Percentiles rank a stretch among this genome's conserved stretches.
phyloP scores from a whole-genome alignment of 2,329 filamentous ascomycete genomes.

The Hypoxylon sp. region DNA sequence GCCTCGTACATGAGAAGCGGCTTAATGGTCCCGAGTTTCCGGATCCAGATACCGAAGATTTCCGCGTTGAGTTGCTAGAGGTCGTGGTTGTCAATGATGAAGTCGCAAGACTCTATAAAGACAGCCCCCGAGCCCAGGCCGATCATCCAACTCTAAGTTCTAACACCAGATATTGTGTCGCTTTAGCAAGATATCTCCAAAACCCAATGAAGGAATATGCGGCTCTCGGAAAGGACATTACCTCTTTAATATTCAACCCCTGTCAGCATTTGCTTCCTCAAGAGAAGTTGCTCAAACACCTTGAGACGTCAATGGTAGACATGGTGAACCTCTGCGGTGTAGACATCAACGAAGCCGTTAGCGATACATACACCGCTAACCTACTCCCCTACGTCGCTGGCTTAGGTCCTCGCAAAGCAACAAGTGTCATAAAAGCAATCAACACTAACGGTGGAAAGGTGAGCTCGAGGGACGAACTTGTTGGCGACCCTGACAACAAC shows the following conservation, averaged over 20 bases:
- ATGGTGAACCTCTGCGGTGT: conserved; percentile 98
- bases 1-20: conserved; percentile 82
- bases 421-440: conserved; percentile 87
- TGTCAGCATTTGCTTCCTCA: conserved; percentile 90
- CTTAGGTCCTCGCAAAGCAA: conserved; percentile 91
- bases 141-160: conserved; percentile 87
- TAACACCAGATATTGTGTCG: conserved; percentile 90
- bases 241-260: conserved; percentile 88
- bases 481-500: conserved; percentile 87
- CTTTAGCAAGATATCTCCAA: conserved; percentile 90
- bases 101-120: conserved; percentile 95
- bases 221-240: conserved; percentile 87
- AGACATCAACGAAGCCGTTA: conserved; percentile 92
- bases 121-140: conserved; percentile 81
- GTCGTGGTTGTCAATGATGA: conserved; percentile 96
- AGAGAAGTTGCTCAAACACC: conserved; percentile 86
- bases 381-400: conserved; percentile 92
- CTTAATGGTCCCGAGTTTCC: conserved; percentile 86
- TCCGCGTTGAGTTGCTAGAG: conserved; percentile 84
- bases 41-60: conserved; percentile 81
- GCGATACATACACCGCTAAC: conserved; percentile 85
- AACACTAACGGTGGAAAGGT: conserved; percentile 91
- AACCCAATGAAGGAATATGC: conserved; percentile 98
- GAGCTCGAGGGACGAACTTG: conserved; percentile 85
- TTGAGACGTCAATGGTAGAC: conserved; percentile 98